Evolutionary conservation across 2,329 filamentous ascomycete genomes (phyloP), one percentile per base, ranked within the genome.

Genomic region (Xylaria sp.): DNA sequence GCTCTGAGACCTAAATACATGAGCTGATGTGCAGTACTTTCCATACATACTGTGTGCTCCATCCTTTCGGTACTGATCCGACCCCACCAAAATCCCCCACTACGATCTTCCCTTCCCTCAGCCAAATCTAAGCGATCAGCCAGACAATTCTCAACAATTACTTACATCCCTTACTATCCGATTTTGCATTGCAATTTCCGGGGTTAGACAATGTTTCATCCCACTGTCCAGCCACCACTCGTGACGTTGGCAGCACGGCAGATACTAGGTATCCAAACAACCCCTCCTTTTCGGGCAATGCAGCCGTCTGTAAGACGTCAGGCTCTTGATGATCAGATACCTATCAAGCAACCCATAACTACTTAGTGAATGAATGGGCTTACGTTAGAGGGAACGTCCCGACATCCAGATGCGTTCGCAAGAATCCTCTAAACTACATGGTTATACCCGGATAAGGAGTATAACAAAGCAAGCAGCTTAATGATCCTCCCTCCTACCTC

Each of bases 381-480:
- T 52, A 52, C 48, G 48, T 52, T 52, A 32, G 48, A 52, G 20
- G 45, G 45, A 4, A 23, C 20, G 23, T 48, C n/a, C 52, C 52
- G 32, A 36, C 4, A 36, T 30, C 30, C 32, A 5, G n/a, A 15
- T 23, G 20, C 12, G 52, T 36, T 55, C 52, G 30, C 30, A 10
- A 55, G 52, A 55, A 36, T 34, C 32, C 30, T 32, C 52, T 36
- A 10, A 36, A 9, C 6, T 52, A 20, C 32, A 55, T 36, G 52
- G 52, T 10, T 20, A n/a, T n/a, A 32, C 50, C 50, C 7, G 23
- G 30, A 55, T 34, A 23, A 32, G 2, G 23, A 36, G 30, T 34
- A 34, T 55, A 55, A 8, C 52, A 20, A 18, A 55, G 52, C 52
- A 52, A n/a, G 46, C 23, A 50, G 25, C 25, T n/a, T 52, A 52